A percentile compares a stretch with the other conserved stretches of the same genome.
Conservation (phyloP, 108 stramenopile genomes). For the Nannochloropsis gaditana region DNA sequence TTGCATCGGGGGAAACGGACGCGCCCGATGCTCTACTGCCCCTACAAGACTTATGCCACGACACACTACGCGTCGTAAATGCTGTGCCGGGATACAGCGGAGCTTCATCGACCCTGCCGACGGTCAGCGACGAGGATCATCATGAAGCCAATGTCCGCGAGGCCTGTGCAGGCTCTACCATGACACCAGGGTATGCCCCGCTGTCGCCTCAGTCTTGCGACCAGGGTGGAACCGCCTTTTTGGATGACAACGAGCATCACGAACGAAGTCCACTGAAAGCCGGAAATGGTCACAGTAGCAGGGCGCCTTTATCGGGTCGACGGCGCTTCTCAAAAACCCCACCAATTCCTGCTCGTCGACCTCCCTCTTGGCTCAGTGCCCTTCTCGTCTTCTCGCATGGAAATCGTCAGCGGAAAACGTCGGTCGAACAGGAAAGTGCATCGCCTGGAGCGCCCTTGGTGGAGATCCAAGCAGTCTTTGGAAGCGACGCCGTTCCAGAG, state of each 20-base stretch:
- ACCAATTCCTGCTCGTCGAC: no score
- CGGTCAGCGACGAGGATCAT: not conserved
- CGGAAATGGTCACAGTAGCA: not conserved
- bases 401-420: no score
- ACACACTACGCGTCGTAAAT: not conserved
- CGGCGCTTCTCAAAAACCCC: no score
- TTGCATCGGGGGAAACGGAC: not conserved
- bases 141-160: not conserved
- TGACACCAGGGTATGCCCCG: not conserved
- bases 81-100: not conserved
- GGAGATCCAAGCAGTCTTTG: slow-evolving; percentile 28
- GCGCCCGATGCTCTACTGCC: not conserved
- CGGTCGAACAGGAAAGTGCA: no score
- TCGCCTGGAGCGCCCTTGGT: not conserved
- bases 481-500: slow-evolving; percentile 26
- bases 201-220: no score
- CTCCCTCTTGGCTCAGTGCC: no score
- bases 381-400: no score
- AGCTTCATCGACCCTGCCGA: not conserved
- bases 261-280: not conserved
- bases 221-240: no score
- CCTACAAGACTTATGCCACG: not conserved
- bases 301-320: not conserved
- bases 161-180: not conserved
- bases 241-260: not conserved